Evolutionary conservation across 2,329 filamentous ascomycete genomes (phyloP).

Genomic region (Colletotrichum sp.): DNA sequence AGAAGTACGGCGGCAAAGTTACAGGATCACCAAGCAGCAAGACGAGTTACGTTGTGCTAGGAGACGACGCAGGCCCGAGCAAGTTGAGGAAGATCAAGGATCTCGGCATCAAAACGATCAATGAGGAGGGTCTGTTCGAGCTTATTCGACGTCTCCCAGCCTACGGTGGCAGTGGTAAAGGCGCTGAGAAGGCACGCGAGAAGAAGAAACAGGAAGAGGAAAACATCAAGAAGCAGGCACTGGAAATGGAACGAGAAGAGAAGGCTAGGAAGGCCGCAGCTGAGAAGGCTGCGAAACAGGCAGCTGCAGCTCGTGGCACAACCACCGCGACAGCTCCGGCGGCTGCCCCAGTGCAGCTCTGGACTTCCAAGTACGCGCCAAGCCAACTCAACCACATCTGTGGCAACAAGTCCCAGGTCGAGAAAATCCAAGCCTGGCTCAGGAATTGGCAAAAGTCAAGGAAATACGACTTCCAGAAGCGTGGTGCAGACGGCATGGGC

Average conservation of each 20-base stretch:
- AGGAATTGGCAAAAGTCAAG: slow-evolving; percentile 80
- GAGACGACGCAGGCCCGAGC: slow-evolving; percentile 88
- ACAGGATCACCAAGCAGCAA: slow-evolving; percentile 86
- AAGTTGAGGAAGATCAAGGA: slow-evolving; percentile 88
- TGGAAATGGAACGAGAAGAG: slow-evolving; percentile 86
- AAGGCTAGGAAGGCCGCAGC: slow-evolving; percentile 58
- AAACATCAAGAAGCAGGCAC: slow-evolving; percentile 80
- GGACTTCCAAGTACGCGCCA: slow-evolving; percentile 96
- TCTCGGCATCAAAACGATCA: slow-evolving; percentile 85
- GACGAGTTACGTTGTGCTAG: slow-evolving; percentile 92
- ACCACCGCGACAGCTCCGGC: slow-evolving; percentile 42
- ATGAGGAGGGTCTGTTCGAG: slow-evolving; percentile 90
- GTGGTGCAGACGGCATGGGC: slow-evolving; percentile 84
- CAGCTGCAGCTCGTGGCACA: slow-evolving; percentile 47
- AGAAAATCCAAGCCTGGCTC: slow-evolving; percentile 89
- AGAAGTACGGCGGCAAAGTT: slow-evolving; percentile 92
- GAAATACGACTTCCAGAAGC: slow-evolving; percentile 80
- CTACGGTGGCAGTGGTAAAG: slow-evolving; percentile 86
- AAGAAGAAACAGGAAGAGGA: slow-evolving; percentile 87
- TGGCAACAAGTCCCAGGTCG: slow-evolving; percentile 89
- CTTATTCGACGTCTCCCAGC: slow-evolving; percentile 83
- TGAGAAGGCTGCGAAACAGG: slow-evolving; percentile 58
- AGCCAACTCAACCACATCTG: slow-evolving; percentile 86
- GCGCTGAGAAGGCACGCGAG: slow-evolving; percentile 82
- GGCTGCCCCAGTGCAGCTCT: slow-evolving; percentile 65